Conservation (phyloP, 2,329 filamentous ascomycete species). For the Pseudogymnoascus sp. region DNA sequence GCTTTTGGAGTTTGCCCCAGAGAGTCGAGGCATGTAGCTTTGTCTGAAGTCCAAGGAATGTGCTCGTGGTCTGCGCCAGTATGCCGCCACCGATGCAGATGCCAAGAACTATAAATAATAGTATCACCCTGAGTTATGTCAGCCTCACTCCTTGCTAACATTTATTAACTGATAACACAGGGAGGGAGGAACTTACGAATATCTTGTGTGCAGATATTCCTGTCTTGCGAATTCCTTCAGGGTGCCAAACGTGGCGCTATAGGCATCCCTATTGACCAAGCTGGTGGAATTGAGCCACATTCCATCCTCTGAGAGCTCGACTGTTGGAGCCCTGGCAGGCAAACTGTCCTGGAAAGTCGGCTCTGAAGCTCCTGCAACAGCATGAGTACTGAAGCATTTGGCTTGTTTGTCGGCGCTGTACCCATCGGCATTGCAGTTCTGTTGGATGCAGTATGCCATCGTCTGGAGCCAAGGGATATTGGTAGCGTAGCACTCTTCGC, state of each 20-base stretch:
- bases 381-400: conserved; percentile 23
- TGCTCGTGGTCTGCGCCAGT: conserved; percentile 13
- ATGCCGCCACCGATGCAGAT: conserved; percentile 15
- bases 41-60: conserved; percentile 11
- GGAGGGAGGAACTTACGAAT: conserved; percentile 22
- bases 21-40: conserved; percentile 9
- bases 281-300: conserved; percentile 26
- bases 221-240: conserved; percentile 23
- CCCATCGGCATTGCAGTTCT: conserved; percentile 5
- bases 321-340: conserved; percentile 16
- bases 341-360: conserved; percentile 23
- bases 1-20: conserved; percentile 10
- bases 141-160: background rate
- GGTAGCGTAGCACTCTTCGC: conserved; percentile 1
- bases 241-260: conserved; percentile 22
- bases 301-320: conserved; percentile 19
- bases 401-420: conserved; percentile 20
- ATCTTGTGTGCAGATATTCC: conserved; percentile 25
- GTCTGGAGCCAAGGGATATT: conserved; percentile 3
- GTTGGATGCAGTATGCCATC: conserved; percentile 12
- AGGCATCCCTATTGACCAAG: conserved; percentile 24
- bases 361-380: conserved; percentile 16
- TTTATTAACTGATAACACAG: background rate
- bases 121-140: conserved; percentile 12
- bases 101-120: conserved; percentile 19